Percentiles rank a stretch among this genome's conserved stretches.
phyloP scores from a whole-genome alignment of 495 filamentous ascomycete genomes.

The Rhizodiscina lignyota region DNA sequence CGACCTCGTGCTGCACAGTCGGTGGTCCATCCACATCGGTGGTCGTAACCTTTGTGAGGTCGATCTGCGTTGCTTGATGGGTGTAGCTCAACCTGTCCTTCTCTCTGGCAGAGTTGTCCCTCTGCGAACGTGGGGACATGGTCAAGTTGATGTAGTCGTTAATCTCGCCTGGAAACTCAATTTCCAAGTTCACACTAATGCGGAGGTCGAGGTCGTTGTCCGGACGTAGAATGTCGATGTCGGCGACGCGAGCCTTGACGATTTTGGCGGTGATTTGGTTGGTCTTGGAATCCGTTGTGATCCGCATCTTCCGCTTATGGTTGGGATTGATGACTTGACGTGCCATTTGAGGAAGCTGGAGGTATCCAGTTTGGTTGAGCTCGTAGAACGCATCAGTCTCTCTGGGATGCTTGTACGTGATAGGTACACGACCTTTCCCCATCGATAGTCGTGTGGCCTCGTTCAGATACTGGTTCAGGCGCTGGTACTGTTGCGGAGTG shows the following conservation, averaged over 20 bases:
- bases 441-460: constrained; percentile 10
- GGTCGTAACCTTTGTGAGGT: no score
- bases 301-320: constrained; percentile 51
- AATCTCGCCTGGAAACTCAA: constrained; percentile 16
- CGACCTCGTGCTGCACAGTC: not conserved
- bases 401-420: constrained; percentile 64
- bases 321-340: constrained; percentile 37
- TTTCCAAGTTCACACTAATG: constrained; percentile 81
- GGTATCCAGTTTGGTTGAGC: constrained; percentile 36
- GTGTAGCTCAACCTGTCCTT: not conserved
- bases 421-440: constrained; percentile 35
- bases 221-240: constrained; percentile 66
- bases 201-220: constrained; percentile 61
- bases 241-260: constrained; percentile 71
- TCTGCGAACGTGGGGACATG: no score
- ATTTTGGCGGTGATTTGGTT: constrained; percentile 64
- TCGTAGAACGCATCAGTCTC: constrained; percentile 74
- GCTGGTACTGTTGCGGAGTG: constrained; percentile 47
- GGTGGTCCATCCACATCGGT: no score
- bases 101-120: no score
- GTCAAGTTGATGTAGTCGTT: not conserved
- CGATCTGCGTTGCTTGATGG: not conserved
- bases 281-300: constrained; percentile 60
- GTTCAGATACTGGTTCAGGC: constrained; percentile 70
- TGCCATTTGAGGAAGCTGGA: constrained; percentile 35